Percentiles rank a stretch among this genome's conserved stretches.
Evolutionary conservation across 1,139 yeast genomes (phyloP).

Genomic region (Candida frijolesensis): DNA sequence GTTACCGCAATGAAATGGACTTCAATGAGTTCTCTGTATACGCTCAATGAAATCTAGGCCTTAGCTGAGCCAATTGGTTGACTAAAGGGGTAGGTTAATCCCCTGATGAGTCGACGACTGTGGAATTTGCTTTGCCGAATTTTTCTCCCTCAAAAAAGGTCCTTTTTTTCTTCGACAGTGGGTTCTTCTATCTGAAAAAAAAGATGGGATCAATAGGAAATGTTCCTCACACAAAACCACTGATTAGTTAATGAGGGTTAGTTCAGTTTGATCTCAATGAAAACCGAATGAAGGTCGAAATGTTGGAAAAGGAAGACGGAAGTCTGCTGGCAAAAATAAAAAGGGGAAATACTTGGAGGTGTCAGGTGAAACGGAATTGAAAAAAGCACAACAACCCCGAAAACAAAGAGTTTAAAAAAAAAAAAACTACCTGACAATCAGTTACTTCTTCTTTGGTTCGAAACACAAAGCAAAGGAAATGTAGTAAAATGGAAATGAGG

Average conservation of each 20-base stretch:
- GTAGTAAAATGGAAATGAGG: not conserved
- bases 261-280: not conserved
- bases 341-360: not conserved
- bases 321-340: not conserved
- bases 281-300: not conserved
- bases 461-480: not conserved
- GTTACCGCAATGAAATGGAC: not conserved
- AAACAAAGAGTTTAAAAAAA: not conserved
- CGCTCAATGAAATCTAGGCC: not conserved
- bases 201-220: not conserved
- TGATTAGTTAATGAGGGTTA: not conserved
- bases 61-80: not conserved
- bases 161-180: not conserved
- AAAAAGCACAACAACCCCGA: not conserved
- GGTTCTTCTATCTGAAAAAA: not conserved
- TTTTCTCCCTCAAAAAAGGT: constrained; percentile 2
- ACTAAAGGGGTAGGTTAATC: no score
- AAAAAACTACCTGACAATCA: not conserved
- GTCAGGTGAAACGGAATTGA: not conserved
- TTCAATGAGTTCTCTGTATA: not conserved
- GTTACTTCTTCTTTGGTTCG: not conserved
- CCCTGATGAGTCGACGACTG: not conserved
- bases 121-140: not conserved
- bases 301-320: not conserved
- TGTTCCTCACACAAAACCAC: not conserved